These are phyloP conservation scores for Aspergillus alliaceus DNA, from an alignment of 2,329 filamentous ascomycete genomes.

Conservation along the genomic window DNA sequence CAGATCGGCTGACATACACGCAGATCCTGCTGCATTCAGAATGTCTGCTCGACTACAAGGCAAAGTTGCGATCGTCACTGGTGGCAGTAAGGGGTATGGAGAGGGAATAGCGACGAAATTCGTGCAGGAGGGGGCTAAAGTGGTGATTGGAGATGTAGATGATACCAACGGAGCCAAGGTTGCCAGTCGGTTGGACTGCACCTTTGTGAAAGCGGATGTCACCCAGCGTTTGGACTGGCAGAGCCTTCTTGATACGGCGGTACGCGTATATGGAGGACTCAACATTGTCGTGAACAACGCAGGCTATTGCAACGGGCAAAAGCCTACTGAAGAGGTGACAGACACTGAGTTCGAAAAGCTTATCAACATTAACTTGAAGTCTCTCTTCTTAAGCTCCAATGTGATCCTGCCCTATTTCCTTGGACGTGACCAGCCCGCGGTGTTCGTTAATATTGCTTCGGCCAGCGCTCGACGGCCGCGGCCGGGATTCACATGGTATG, in stretches of 20 bases:
- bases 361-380: slow-evolving; percentile 1
- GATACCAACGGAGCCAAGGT: not conserved
- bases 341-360: slow-evolving; percentile 2
- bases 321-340: slow-evolving; percentile 1
- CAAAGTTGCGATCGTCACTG: slow-evolving; percentile 10
- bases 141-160: slow-evolving; percentile 28
- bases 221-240: slow-evolving; percentile 25
- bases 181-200: not conserved
- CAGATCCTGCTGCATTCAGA: too few relatives aligned
- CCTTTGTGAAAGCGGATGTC: slow-evolving; percentile 20
- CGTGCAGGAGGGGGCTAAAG: slow-evolving; percentile 26
- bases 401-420: slow-evolving; percentile 5
- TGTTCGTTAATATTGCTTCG: slow-evolving; percentile 3
- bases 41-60: not conserved
- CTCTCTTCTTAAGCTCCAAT: not conserved
- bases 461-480: not conserved
- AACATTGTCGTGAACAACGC: slow-evolving; percentile 7
- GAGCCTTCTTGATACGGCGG: slow-evolving; percentile 19
- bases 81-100: slow-evolving; percentile 26
- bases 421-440: not conserved
- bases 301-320: not conserved
- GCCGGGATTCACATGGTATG: not conserved
- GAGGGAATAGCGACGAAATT: slow-evolving; percentile 31
- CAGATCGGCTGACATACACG: too few relatives aligned
- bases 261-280: not conserved